These are phyloP conservation scores for Podospora didyma DNA, from an alignment of 495 filamentous ascomycete species.

Conservation along the genomic window DNA sequence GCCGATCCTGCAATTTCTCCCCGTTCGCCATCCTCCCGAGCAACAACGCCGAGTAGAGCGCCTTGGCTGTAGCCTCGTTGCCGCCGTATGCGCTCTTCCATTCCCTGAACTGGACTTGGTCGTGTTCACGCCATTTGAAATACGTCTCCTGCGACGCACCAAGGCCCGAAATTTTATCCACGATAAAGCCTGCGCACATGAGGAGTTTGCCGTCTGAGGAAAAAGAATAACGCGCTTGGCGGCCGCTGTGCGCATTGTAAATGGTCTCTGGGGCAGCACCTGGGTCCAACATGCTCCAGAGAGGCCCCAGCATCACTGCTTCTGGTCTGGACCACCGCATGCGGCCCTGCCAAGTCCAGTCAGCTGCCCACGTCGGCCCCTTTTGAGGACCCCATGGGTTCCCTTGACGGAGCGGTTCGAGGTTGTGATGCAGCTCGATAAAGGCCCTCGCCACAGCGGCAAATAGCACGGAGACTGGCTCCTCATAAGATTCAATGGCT, in stretches of 20 bases:
- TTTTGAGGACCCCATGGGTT: slow-evolving; percentile 16
- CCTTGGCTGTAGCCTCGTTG: not conserved
- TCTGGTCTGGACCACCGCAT: not conserved
- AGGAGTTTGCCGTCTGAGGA: not conserved
- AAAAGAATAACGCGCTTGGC: not conserved
- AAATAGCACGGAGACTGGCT: slow-evolving; percentile 1
- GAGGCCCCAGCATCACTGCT: not conserved
- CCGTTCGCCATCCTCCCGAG: slow-evolving; percentile 4
- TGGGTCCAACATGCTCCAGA: not conserved
- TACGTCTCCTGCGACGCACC: slow-evolving; percentile 11
- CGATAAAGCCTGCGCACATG: slow-evolving; percentile 15
- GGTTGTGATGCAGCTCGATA: slow-evolving; percentile 9
- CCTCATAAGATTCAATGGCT: slow-evolving; percentile 9
- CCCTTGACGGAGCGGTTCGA: slow-evolving; percentile 21
- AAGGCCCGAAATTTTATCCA: slow-evolving; percentile 15
- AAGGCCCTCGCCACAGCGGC: slow-evolving; percentile 9
- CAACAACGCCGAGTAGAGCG: slow-evolving; percentile 13
- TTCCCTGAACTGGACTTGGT: slow-evolving; percentile 4
- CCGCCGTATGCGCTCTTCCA: slow-evolving; percentile 10
- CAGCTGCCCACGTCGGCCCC: slow-evolving; percentile 17
- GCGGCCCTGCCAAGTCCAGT: slow-evolving; percentile 15
- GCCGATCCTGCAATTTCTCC: not conserved
- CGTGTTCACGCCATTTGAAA: slow-evolving; percentile 7
- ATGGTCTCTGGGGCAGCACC: not conserved
- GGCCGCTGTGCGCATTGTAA: not conserved